phyloP scores from a whole-genome alignment of 768 basidiomycete genomes.

The Termitomyces sp. region DNA sequence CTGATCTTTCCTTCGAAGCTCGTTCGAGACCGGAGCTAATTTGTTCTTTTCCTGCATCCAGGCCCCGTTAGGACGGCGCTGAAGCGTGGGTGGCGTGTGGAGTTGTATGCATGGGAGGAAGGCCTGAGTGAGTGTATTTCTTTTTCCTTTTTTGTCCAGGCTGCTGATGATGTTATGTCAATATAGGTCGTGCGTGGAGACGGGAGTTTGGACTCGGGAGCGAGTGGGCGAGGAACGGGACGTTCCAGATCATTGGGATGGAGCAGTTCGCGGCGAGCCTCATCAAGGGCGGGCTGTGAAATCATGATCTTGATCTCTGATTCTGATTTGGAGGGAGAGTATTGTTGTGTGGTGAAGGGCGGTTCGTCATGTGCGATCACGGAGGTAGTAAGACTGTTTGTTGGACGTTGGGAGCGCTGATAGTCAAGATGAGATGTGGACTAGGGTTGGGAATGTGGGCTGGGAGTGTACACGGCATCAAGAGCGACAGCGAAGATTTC shows the following conservation, averaged over 20 bases:
- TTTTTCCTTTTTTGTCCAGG: not conserved
- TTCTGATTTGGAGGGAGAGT: no score
- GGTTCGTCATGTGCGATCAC: not conserved
- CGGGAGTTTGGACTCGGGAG: conserved; percentile 49
- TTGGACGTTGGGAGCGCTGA: no score
- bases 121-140: conserved; percentile 70
- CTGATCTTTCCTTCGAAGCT: not conserved
- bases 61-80: conserved; percentile 80
- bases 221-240: conserved; percentile 28
- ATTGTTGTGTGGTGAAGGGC: not conserved
- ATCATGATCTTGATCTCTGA: not conserved
- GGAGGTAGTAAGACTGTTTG: not conserved
- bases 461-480: not conserved
- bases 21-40: not conserved
- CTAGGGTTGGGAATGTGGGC: not conserved
- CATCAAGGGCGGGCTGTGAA: conserved; percentile 33
- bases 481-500: no score
- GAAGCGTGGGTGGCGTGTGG: conserved; percentile 91
- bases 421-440: not conserved
- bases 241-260: conserved; percentile 58
- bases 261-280: conserved; percentile 58
- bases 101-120: conserved; percentile 89
- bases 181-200: conserved; percentile 55
- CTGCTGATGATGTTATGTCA: not conserved
- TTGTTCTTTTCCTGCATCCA: not conserved